phyloP scores from a whole-genome alignment of 345 rosid species.

The Rhizophora mangle region DNA sequence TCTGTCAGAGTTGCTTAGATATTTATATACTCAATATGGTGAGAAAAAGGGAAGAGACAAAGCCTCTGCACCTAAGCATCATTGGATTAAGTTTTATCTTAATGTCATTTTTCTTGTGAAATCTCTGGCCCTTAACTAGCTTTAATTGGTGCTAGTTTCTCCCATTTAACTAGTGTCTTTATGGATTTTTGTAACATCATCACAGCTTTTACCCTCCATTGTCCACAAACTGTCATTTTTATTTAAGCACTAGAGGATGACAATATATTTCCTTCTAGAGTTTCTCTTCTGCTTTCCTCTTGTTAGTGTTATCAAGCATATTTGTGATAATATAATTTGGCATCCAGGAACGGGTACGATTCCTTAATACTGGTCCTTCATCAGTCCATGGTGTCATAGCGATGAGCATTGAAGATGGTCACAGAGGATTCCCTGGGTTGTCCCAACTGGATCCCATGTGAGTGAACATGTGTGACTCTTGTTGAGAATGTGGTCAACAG shows the following conservation, averaged over 20 bases:
- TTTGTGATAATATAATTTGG: slow-evolving; percentile 11
- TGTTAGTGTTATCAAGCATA: not conserved
- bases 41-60: no score
- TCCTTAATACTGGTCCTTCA: slow-evolving; percentile 74
- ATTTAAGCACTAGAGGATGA: not conserved
- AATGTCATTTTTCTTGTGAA: not conserved
- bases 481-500: not conserved
- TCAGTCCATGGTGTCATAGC: slow-evolving; percentile 71
- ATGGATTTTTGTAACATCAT: not conserved
- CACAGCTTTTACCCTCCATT: not conserved
- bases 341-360: slow-evolving; percentile 57
- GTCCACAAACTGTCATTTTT: not conserved
- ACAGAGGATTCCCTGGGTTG: slow-evolving; percentile 50
- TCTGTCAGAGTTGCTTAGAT: no score
- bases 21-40: no score
- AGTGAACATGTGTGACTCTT: slow-evolving; percentile 20
- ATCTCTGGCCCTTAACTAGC: not conserved
- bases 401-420: slow-evolving; percentile 89
- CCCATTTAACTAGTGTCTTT: not conserved
- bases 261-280: not conserved
- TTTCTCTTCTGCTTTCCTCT: not conserved
- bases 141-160: not conserved
- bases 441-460: slow-evolving; percentile 71
- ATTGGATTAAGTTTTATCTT: not conserved
- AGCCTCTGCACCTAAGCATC: not conserved